These are phyloP conservation scores for Gossypium australe DNA, from an alignment of 345 rosid genomes.

Conservation along the genomic window DNA sequence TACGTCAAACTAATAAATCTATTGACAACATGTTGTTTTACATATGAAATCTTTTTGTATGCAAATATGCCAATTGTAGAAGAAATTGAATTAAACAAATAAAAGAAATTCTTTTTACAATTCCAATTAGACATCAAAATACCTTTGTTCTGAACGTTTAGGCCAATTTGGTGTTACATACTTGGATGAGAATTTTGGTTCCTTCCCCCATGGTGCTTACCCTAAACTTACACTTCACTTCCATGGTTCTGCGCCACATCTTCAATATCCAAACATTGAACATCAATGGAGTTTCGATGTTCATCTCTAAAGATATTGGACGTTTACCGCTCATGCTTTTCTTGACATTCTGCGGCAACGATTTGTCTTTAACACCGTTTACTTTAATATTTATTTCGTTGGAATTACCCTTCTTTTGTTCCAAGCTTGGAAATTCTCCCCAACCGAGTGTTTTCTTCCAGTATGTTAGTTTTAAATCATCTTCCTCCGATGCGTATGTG, in stretches of 20 bases:
- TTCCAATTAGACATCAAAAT: neutral
- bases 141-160: conserved; percentile 17
- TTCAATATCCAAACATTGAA: conserved; percentile 26
- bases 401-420: conserved; percentile 22
- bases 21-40: too few relatives aligned
- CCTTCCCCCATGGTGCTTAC: conserved; percentile 37
- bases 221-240: conserved; percentile 46
- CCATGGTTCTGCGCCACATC: conserved; percentile 27
- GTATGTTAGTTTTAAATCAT: conserved; percentile 24
- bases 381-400: conserved; percentile 12
- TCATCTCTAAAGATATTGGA: conserved; percentile 21
- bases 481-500: conserved; percentile 21
- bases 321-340: conserved; percentile 19
- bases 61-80: too few relatives aligned
- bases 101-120: too few relatives aligned
- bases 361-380: conserved; percentile 6
- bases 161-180: conserved; percentile 36
- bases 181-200: conserved; percentile 34
- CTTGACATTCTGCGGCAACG: neutral
- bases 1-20: too few relatives aligned
- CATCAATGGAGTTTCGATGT: conserved; percentile 23
- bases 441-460: conserved; percentile 33
- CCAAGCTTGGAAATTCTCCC: conserved; percentile 31
- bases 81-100: too few relatives aligned
- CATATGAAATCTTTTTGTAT: too few relatives aligned